Percentiles rank a stretch among this genome's conserved stretches.
Evolutionary conservation across 805 yeast genomes (phyloP).

Genomic region (Starmera amethionina): DNA sequence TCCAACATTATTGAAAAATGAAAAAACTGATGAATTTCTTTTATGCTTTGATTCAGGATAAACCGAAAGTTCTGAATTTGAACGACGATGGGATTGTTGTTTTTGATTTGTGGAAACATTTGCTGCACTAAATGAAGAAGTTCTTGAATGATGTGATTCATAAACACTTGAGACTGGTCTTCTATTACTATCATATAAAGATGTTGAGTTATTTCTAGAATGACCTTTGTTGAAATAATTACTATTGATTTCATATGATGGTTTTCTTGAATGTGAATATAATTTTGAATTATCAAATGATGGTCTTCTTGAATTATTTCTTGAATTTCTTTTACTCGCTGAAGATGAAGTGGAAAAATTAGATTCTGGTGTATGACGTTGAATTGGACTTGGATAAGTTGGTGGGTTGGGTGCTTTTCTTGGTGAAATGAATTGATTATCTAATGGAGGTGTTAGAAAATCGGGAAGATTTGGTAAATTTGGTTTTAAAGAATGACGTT

Average conservation of each 20-base stretch:
- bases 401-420: constrained; percentile 70
- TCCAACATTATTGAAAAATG: too few species aligned
- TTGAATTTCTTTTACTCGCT: constrained; percentile 13
- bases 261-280: constrained; percentile 16
- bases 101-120: too few species aligned
- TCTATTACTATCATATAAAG: constrained; percentile 10
- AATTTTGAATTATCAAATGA: background rate
- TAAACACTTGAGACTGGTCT: constrained; percentile 40
- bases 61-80: too few species aligned
- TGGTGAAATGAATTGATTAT: constrained; percentile 46
- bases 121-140: background rate
- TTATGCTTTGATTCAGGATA: too few species aligned
- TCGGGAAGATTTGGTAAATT: constrained; percentile 8
- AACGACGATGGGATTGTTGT: too few species aligned
- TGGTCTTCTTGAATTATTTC: background rate
- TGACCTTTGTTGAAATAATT: constrained; percentile 4
- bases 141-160: background rate
- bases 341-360: constrained; percentile 11
- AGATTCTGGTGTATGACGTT: constrained; percentile 7
- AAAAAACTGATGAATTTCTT: too few species aligned
- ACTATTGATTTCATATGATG: constrained; percentile 15
- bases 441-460: constrained; percentile 11
- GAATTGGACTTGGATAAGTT: constrained; percentile 31
- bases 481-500: constrained; percentile 2
- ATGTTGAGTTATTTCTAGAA: constrained; percentile 10